Percentiles rank a stretch among this genome's conserved stretches.
Evolutionary conservation across 768 basidiomycete genomes (phyloP).

Genomic region (Neoboletus magnificus): DNA sequence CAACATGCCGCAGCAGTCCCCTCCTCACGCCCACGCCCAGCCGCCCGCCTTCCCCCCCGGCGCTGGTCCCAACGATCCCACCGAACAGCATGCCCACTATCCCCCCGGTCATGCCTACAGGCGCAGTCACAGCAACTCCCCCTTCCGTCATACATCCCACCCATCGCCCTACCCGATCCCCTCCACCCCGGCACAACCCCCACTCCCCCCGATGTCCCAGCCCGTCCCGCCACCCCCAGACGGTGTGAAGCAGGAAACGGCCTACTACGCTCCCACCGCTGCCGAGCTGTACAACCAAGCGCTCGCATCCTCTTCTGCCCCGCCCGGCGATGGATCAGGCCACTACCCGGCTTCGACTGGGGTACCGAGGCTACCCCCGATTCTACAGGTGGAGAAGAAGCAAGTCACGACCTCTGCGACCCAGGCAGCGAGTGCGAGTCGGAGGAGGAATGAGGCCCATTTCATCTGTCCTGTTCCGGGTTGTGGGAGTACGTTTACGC

Average conservation of each 20-base stretch:
- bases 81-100: slow-evolving; percentile 34
- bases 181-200: slow-evolving; percentile 28
- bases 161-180: slow-evolving; percentile 39
- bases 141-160: slow-evolving; percentile 39
- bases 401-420: slow-evolving; percentile 95
- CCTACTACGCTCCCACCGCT: slow-evolving; percentile 50
- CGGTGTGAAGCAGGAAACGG: slow-evolving; percentile 39
- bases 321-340: slow-evolving; percentile 19
- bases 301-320: slow-evolving; percentile 32
- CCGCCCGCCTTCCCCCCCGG: slow-evolving; percentile 36
- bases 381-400: slow-evolving; percentile 88
- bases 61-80: slow-evolving; percentile 34
- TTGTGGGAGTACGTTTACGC: slow-evolving; percentile 96
- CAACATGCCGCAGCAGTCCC: slow-evolving; percentile 31
- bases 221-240: slow-evolving; percentile 16
- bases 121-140: slow-evolving; percentile 31
- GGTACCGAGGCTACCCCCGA: slow-evolving; percentile 68
- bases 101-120: slow-evolving; percentile 33
- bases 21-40: slow-evolving; percentile 32
- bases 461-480: slow-evolving; percentile 94
- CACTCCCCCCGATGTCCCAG: slow-evolving; percentile 28
- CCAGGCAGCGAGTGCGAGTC: slow-evolving; percentile 85
- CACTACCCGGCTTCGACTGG: slow-evolving; percentile 32
- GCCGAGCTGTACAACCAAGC: slow-evolving; percentile 53
- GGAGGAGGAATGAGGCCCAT: slow-evolving; percentile 86